phyloP scores from a whole-genome alignment of 192 early-diverging fungal genomes.

The Physocladia obscura region DNA sequence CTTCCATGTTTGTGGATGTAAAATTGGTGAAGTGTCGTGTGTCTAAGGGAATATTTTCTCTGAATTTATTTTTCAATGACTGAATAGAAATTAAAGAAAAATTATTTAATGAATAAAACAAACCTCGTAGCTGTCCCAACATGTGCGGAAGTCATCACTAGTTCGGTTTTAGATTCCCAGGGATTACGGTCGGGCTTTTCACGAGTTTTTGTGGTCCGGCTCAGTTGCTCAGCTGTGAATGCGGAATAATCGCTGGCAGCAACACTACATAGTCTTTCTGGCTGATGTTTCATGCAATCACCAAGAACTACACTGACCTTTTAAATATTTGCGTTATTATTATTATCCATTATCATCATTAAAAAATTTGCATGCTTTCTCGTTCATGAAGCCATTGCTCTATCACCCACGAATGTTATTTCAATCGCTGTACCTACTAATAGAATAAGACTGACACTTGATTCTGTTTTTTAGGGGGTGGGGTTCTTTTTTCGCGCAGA shows the following conservation, averaged over 20 bases:
- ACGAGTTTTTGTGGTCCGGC: background rate
- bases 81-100: background rate
- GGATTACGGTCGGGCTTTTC: slow-evolving; percentile 8
- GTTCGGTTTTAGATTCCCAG: slow-evolving; percentile 15
- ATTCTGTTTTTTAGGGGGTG: too few relatives aligned
- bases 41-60: slow-evolving; percentile 44
- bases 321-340: background rate
- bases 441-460: too few relatives aligned
- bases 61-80: background rate
- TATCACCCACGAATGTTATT: too few relatives aligned
- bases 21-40: slow-evolving; percentile 35
- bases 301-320: slow-evolving; percentile 41
- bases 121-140: slow-evolving; percentile 36
- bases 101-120: background rate
- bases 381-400: too few relatives aligned
- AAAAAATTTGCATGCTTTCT: too few relatives aligned
- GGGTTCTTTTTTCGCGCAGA: too few relatives aligned
- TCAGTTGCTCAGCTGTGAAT: background rate
- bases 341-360: background rate
- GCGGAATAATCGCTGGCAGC: slow-evolving; percentile 14
- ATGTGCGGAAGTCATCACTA: slow-evolving; percentile 34
- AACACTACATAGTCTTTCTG: slow-evolving; percentile 21
- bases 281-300: slow-evolving; percentile 22
- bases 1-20: slow-evolving; percentile 35
- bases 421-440: too few relatives aligned